Evolutionary conservation across 2,329 filamentous ascomycete species (phyloP).

Genomic region (Ophiostoma ips): DNA sequence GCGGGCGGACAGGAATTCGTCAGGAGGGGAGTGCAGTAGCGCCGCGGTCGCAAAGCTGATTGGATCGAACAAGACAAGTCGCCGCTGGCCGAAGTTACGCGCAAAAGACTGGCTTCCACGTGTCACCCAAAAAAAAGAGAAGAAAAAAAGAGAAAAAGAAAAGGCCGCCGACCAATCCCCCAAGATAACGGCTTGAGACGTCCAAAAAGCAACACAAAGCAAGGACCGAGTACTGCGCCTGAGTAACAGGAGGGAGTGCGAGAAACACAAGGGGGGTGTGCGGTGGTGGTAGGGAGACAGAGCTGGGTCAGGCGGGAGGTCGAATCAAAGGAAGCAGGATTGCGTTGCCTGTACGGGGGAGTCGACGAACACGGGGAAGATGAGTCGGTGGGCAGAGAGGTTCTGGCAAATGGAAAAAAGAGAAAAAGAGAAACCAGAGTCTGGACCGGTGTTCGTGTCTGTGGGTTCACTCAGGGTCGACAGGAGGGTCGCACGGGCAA

Average conservation of each 20-base stretch:
- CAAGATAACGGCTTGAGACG: neutral
- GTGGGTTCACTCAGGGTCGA: neutral
- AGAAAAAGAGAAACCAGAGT: neutral
- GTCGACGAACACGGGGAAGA: neutral
- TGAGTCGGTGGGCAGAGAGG: neutral
- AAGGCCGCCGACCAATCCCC: neutral
- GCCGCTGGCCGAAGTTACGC: slow-evolving; percentile 1
- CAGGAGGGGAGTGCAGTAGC: neutral
- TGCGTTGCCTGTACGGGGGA: no score
- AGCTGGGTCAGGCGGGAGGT: no score
- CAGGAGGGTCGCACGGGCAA: neutral
- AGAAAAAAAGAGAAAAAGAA: no score
- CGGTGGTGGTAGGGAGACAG: no score
- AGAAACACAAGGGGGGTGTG: no score
- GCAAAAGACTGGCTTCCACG: slow-evolving; percentile 3
- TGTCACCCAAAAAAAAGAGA: slow-evolving; percentile 8
- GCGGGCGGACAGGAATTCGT: no score
- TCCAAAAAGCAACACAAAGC: neutral
- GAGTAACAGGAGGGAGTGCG: no score
- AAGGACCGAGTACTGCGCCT: no score
- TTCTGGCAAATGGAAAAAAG: neutral
- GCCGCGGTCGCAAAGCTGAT: neutral
- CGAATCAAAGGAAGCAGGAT: no score
- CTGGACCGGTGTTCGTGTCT: neutral
- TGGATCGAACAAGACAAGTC: slow-evolving; percentile 3